Base-by-base conservation (phyloP, 306 rosid genomes). In the Vigna nakashimae region DNA sequence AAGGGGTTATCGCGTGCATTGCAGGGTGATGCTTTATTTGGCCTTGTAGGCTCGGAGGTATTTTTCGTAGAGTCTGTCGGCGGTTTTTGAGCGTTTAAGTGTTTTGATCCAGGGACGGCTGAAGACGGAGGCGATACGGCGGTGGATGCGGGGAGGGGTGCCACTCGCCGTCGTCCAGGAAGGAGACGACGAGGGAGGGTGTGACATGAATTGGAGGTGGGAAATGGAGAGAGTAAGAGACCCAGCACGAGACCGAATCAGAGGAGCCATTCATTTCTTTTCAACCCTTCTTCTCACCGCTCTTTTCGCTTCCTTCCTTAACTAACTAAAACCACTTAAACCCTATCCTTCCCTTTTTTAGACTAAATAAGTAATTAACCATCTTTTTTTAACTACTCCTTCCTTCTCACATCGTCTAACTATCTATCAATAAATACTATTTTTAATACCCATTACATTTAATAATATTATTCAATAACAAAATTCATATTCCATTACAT, bases 171-270 rank as follows among this genome's bases (percentile, higher is more conserved):
- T 86, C 86, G 68, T 55, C 86, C 75, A 32, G 0, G 80, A 1
- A 28, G 70, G 20, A 76, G 82, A 60, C 71, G 82, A 79, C 77
- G 82, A 51, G 67, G 74, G 78, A 58, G 80, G 82, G 82, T 57
- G 74, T 45, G 50, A 12, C 50, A 45, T 45, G 50, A 45, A 45
- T 11, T 11, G 15, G 74, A 1, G 2, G 5, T 6, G n/a, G 55
- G n/a, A 2, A 24, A 14, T 42, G 15, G 36, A 12, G 36, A 57
- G 36, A 57, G 2, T 8, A 0, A 26, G 11, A 6, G 36, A 32
- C 45, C 45, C 45, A 62, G 3, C 46, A 42, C 2, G 2, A 10
- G 76, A 59, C 38, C 80, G 32, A 75, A 75, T 60, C 65, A 65
- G 5, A 8, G 15, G 65, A 18, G 38, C 9, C 49, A n/a, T 73